These are phyloP conservation scores for Colletotrichum higginsianum DNA, from an alignment of 2,329 filamentous ascomycete species.

Conservation along the genomic window DNA sequence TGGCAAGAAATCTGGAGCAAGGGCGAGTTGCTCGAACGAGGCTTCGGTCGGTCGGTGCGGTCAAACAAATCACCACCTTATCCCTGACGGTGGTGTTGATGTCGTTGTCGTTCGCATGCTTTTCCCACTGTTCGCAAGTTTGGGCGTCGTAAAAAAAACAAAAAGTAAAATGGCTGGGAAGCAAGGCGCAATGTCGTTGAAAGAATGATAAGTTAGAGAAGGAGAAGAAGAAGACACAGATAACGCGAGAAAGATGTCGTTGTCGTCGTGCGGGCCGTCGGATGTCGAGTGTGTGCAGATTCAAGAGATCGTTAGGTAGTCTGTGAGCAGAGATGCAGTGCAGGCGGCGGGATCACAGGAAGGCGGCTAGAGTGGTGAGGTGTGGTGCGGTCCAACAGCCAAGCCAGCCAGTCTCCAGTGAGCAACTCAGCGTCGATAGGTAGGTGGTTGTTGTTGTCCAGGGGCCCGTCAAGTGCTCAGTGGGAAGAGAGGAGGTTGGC, in stretches of 20 bases:
- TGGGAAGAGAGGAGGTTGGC: not conserved
- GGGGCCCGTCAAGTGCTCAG: not conserved
- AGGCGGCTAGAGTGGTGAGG: conserved; percentile 11
- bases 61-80: conserved; percentile 40
- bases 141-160: conserved; percentile 1
- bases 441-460: not conserved
- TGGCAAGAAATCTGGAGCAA: conserved; percentile 2
- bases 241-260: conserved; percentile 4
- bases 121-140: conserved; percentile 32
- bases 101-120: conserved; percentile 37
- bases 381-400: conserved; percentile 4
- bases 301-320: conserved; percentile 13
- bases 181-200: conserved; percentile 13
- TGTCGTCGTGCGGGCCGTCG: conserved; percentile 1
- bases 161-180: not conserved
- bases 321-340: conserved; percentile 5
- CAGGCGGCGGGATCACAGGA: conserved; percentile 7
- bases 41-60: conserved; percentile 13
- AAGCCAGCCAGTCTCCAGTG: conserved; percentile 2
- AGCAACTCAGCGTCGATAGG: not conserved
- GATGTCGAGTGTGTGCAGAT: conserved; percentile 20
- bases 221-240: conserved; percentile 4
- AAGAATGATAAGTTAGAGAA: conserved; percentile 12
- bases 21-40: conserved; percentile 2
- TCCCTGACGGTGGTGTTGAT: conserved; percentile 36